A percentile compares a stretch with the other conserved stretches of the same genome.
phyloP scores from a whole-genome alignment of 2,329 filamentous ascomycete species.

The Pseudogymnoascus sp. region DNA sequence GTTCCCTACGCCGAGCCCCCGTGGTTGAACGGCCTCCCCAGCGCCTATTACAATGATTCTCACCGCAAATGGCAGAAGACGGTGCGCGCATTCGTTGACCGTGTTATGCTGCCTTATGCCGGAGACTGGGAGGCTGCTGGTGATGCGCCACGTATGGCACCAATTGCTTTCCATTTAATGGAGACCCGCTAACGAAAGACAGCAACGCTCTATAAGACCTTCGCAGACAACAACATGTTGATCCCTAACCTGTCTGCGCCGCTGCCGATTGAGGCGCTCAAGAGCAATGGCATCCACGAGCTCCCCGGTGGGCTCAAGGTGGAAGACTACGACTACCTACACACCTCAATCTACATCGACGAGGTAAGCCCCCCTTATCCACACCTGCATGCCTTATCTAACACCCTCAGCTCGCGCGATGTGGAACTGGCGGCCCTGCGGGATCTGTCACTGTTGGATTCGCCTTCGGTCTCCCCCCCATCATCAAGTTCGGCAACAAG shows the following conservation, averaged over 20 bases:
- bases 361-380: slow-evolving; percentile 37
- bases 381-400: slow-evolving; percentile 8
- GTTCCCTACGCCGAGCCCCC: slow-evolving; percentile 66
- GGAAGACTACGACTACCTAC: slow-evolving; percentile 66
- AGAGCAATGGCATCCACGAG: slow-evolving; percentile 54
- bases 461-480: slow-evolving; percentile 62
- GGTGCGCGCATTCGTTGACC: slow-evolving; percentile 55
- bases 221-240: slow-evolving; percentile 58
- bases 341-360: slow-evolving; percentile 61
- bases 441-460: slow-evolving; percentile 60
- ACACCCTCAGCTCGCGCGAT: slow-evolving; percentile 47
- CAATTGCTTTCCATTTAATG: background rate
- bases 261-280: slow-evolving; percentile 58
- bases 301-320: slow-evolving; percentile 57
- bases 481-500: slow-evolving; percentile 57
- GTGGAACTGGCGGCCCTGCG: slow-evolving; percentile 54
- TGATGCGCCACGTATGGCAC: slow-evolving; percentile 19
- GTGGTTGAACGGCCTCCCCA: slow-evolving; percentile 60
- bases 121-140: slow-evolving; percentile 61
- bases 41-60: slow-evolving; percentile 59
- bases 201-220: slow-evolving; percentile 53
- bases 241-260: slow-evolving; percentile 62
- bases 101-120: slow-evolving; percentile 52
- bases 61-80: slow-evolving; percentile 59
- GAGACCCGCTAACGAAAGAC: slow-evolving; percentile 32